Evolutionary conservation across 257 asterid species (phyloP), one percentile per base, ranked within the genome.

Genomic region (Phtheirospermum japonicum): DNA sequence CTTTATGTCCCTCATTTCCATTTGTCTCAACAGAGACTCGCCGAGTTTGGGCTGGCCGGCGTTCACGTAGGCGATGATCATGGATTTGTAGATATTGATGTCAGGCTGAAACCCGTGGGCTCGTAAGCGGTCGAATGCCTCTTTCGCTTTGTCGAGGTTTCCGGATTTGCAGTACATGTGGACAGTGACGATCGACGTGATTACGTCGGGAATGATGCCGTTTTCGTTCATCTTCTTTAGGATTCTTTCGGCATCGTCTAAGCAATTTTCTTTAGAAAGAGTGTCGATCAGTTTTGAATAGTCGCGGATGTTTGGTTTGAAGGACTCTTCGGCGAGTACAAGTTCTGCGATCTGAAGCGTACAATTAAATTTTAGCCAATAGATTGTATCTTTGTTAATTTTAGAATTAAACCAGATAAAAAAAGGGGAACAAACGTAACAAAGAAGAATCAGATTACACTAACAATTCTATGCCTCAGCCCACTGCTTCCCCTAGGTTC

Each of bases 111-210:
- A 71, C 42, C 95, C 96, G 46, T 48, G 78, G 45, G 65, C 37
- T 69, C 34, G 79, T 77, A 90, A 69, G 74, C 56, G 75, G 23
- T 76, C 74, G 46, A 80, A 89, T 63, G 75, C 78, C 66, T 74
- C 80, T 70, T 71, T 74, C 42, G 95, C 97, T 34, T 53, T 69
- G 46, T 66, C 78, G 33, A 83, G 73, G 66, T 85, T 80, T 70
- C 94, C 95, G 31, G 82, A 72, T 73, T 76, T 82, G 70, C 88
- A 65, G 79, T 89, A 83, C 90, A 92, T 82, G 68, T 75, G 85
- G 62, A 82, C 70, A 69, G 80, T 18, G 70, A 70, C 75, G 33
- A 70, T 76, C 64, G 66, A 82, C 13, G 82, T 75, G 59, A 85
- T 65, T 58, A 78, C 73, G 75, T 92, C 99, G 6, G 94, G 89